Base-by-base conservation (phyloP, 257 asterid species). In the Nemophila menziesii region DNA sequence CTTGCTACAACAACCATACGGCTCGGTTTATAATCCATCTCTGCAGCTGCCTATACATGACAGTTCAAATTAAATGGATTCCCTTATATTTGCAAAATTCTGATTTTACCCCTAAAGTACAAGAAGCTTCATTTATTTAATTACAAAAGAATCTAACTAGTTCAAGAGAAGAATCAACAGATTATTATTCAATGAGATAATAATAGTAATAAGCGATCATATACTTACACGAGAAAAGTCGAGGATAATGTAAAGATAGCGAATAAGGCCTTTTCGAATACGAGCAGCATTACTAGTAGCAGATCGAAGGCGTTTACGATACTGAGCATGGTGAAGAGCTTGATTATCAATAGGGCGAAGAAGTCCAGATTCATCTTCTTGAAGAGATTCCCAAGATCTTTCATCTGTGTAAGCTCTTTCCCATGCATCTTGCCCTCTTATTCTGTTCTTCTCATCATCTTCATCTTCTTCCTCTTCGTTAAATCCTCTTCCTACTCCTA, bases 381-480 rank as follows among this genome's bases (percentile, higher is more conserved):
- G 99, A 29, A 90, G 67, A 57, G 96, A 78, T 64, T 90, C 99
- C 96, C 99, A 90, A 2, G 96, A 90, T 44, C 99, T 63, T 56
- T 90, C 99, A 50, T 90, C 99, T 1, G 92, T 82, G 49, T 90
- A 90, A 44, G 75, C 33, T 61, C 92, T 77, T 66, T 85, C 99
- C 99, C 99, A 85, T 1, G 94, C 96, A 38, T 81, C 93, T 18
- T 27, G 80, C 1, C 77, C 93, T 70, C 68, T 62, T 29, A 29
- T 29, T 15, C 65, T 77, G 16, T 58, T 69, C 11, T 34, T 93
- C 18, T 84, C 95, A 14, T 79, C 85, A 4, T 77, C 95, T 2
- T 85, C 93, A 12, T 77, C 89, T 44, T 86, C 98, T 45, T 60
- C 67, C 7, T 23, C 78, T 37, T 80, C 66, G 51, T 63, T 74